Evolutionary conservation across 768 basidiomycete species (phyloP), one percentile per base, ranked within the genome.

Genomic region (Lactifluus rugatus): DNA sequence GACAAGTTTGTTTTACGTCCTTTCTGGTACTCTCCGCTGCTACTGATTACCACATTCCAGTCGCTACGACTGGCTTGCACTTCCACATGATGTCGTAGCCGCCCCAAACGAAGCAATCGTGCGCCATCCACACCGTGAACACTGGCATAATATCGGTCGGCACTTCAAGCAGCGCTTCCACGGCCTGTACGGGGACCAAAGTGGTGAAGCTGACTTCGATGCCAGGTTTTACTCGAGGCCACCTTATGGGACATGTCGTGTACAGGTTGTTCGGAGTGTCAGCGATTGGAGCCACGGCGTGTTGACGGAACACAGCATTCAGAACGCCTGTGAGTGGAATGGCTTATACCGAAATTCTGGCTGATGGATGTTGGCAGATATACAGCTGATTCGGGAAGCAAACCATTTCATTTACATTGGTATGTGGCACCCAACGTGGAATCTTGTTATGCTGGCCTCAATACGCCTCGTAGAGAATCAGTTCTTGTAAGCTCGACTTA

Each of bases 251-350:
- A 76, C 75, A 8, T 86, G 85, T 66, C 75, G 75, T 34, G 85
- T 92, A 17, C 92, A 97, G 74, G 91, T 80, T 16, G 78, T 91
- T 44, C 81, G 95, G 54, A 90, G 87, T 60, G 88, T 93, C 21
- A 83, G 78, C 1, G 95, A 97, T 71, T 99, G 95, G 95, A 89
- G 85, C 66, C 90, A 93, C 65, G 95, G 94, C 2, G 88, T 93
- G 36, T 75, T 94, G 62, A 86, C 81, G 3, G 95, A 97, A 70
- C 81, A 83, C 58, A 93, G 89, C 70, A 92, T 98, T 59, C 94
- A 96, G 72, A 87, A 92, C 64, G 94, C 95, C 48, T 93, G 89
- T 90, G 66, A 69, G 87, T 80, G 2, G 7, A 48, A 34, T 5
- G 47, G 11, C 1, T 45, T 34, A 31, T 23, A 19, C 32, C 52